Evolutionary conservation across 176 grass and related monocot species (phyloP), one percentile per base, ranked within the genome.

Genomic region (Zizania latifolia): DNA sequence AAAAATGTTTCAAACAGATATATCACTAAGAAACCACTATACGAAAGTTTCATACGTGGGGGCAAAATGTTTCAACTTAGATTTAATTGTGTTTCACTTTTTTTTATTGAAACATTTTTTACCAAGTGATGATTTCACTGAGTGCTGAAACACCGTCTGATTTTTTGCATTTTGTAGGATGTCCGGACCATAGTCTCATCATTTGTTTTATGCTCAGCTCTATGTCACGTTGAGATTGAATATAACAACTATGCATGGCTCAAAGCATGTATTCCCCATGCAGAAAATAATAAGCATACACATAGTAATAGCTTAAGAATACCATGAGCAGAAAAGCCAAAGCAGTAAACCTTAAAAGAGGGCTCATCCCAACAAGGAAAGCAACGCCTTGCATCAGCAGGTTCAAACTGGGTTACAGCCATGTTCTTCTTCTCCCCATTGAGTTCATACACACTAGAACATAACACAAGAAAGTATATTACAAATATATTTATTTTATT

Each of bases 311-410:
- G 48, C 34, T 14, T 26, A 26, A 81, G 17, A 24, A 46, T 70
- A 56, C 62, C 19, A 36, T 27, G 1, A 72, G 36, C 61, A 26
- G 1, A 67, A 66, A 74, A 44, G 40, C 40, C 48, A 67, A 58
- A 68, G 60, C 0, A 24, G 3, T 65, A 76, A 55, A 97, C 93
- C 90, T 93, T 97, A 68, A 91, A 93, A 85, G 84, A 82, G 0
- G 94, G 94, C 35, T 98, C 94, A 78, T 98, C 90, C 94, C 94
- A 98, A 64, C 94, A 93, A 5, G 94, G 90, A 32, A 97, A 97
- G 66, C 94, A 97, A 23, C 86, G 83, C 50, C 90, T 72, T 37
- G 90, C 90, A 58, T 93, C 90, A 74, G 86, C 88, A 28, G 94
- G 90, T 60, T 89, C 86, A 78, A 97, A 97, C 43, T 97, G 90